Base-by-base conservation (phyloP, 805 yeast genomes). In the Cyberlindnera galapagoensis region DNA sequence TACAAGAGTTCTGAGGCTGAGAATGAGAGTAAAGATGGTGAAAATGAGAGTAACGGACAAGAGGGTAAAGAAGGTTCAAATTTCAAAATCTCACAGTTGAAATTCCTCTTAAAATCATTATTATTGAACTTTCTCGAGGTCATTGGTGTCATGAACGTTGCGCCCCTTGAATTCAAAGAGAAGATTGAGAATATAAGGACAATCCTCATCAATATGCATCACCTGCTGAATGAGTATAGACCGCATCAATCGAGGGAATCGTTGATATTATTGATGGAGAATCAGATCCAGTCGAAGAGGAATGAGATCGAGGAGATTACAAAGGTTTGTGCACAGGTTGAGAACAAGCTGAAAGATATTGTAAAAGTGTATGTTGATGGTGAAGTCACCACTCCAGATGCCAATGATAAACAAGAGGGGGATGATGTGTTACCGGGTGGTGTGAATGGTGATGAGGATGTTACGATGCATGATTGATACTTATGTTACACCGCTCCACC, bases 231-330 rank as follows among this genome's bases (percentile, higher is more conserved):
- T 54, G 87, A 88, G 32, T 92, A 92, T 57, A 67, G 98, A 39
- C 92, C 97, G 3, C 97, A 92, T 57, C 98, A 92, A 53, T 81
- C 95, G 4, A 67, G 97, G 32, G 98, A 92, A 49, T 79, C 88
- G 30, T 64, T 92, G 42, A 84, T 87, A 26, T 66, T 85, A 65
- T 63, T 81, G 33, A 59, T 85, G 52, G 76, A 71, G 46, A 79
- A 74, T 33, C 87, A 82, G 49, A 72, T 90, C 21, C 82, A 73
- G 30, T 64, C 68, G 26, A 81, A 80, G 46, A 64, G 65, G 31
- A 50, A 56, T 5, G 80, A 79, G 39, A 78, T 80, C 7, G 56
- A 51, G 22, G 53, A 54, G 10, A 62, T 69, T 19, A 57, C 63
- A 20, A 41, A 50, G 24, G 53, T 60, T 2, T 69, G 73, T 43